Conservation (phyloP, 1,284 basidiomycete genomes). For the Caloboletus inedulis region DNA sequence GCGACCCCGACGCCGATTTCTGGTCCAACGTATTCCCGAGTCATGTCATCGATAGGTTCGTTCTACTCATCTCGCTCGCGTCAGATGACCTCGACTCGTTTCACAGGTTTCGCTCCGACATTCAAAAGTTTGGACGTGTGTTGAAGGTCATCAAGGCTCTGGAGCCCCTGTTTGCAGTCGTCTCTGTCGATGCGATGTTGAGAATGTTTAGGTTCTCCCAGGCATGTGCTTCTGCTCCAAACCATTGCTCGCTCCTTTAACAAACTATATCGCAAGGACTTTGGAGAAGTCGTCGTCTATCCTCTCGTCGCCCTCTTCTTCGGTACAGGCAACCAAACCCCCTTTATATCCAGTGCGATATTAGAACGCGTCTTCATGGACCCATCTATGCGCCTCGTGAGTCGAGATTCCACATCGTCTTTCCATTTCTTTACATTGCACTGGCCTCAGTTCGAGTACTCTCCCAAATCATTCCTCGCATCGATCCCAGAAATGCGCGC, state of each 20-base stretch:
- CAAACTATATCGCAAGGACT: background rate
- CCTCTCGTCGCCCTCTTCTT: constrained; percentile 11
- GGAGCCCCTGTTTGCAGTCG: constrained; percentile 1
- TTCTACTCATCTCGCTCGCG: too few relatives aligned
- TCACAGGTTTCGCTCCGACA: constrained; percentile 4
- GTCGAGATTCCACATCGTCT: background rate
- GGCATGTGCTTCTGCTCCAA: background rate
- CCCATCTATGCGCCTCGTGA: constrained; percentile 6
- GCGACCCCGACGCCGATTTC: background rate
- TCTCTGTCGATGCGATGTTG: constrained; percentile 1
- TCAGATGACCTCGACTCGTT: background rate
- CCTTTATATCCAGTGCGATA: constrained; percentile 7
- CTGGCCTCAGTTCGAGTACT: constrained; percentile 2
- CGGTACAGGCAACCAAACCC: constrained; percentile 8
- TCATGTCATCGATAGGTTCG: background rate
- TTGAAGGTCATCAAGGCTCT: constrained; percentile 6
- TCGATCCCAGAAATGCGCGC: constrained; percentile 10
- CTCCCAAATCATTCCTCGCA: constrained; percentile 12
- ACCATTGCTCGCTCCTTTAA: background rate
- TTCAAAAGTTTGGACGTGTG: constrained; percentile 1
- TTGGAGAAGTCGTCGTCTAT: constrained; percentile 8
- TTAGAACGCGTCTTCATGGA: constrained; percentile 7
- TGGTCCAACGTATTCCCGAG: background rate
- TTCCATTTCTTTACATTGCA: background rate
- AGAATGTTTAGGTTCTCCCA: background rate